phyloP scores from a whole-genome alignment of 148 eudicot species.

The Vaccinium myrtillus region DNA sequence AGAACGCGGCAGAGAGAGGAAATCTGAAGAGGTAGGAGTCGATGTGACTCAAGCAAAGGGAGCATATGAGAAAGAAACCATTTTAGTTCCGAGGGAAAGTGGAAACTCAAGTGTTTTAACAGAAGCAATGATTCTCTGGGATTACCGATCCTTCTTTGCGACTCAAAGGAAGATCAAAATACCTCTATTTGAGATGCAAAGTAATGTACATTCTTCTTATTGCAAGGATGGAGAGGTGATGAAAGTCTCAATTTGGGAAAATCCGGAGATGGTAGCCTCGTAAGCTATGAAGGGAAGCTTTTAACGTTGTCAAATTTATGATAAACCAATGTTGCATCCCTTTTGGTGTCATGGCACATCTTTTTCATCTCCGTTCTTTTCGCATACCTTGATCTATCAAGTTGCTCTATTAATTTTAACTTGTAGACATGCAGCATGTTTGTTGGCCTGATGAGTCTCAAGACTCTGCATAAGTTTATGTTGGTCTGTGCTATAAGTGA shows the following conservation, averaged over 20 bases:
- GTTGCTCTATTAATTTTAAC: too few relatives aligned
- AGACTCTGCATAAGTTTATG: too few relatives aligned
- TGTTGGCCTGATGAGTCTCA: too few relatives aligned
- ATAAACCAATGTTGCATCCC: not conserved
- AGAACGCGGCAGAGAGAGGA: constrained; percentile 56
- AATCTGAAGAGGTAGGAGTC: constrained; percentile 36
- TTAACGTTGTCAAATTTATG: not conserved
- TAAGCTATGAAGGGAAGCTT: not conserved
- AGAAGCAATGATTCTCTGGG: constrained; percentile 20
- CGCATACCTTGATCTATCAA: not conserved
- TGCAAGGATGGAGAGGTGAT: constrained; percentile 20
- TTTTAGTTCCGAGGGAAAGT: constrained; percentile 28
- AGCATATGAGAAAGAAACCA: constrained; percentile 30
- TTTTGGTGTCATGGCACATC: not conserved
- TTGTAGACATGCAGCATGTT: too few relatives aligned
- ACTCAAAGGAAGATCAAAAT: not conserved
- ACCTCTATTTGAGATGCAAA: constrained; percentile 24
- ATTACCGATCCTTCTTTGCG: not conserved
- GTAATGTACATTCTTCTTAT: constrained; percentile 23
- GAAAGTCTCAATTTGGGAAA: constrained; percentile 16
- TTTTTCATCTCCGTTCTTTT: not conserved
- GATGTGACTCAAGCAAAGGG: constrained; percentile 22
- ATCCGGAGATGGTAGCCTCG: constrained; percentile 31
- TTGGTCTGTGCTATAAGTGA: not conserved
- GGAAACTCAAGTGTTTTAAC: constrained; percentile 27